These are phyloP conservation scores for Sistotremastrum suecicum DNA, from an alignment of 768 basidiomycete species.

Conservation along the genomic window DNA sequence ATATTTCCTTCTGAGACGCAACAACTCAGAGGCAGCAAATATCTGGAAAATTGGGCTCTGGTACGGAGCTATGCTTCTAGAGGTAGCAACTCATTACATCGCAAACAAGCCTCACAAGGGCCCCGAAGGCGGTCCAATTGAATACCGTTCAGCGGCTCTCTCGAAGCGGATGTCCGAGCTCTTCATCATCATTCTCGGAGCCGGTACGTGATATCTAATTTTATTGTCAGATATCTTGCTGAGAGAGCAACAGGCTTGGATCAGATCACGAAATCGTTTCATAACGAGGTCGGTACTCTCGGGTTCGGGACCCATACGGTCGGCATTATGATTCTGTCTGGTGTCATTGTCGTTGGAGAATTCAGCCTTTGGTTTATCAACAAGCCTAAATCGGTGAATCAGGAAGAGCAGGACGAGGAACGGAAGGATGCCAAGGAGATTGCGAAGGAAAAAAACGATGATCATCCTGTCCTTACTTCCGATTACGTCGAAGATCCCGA, in stretches of 20 bases:
- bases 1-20: neutral
- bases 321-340: neutral
- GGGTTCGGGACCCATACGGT: neutral
- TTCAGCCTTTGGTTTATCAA: neutral
- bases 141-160: neutral
- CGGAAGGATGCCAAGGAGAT: neutral
- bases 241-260: too few relatives aligned
- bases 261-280: neutral
- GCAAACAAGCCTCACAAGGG: neutral
- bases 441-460: too few relatives aligned
- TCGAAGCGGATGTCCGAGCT: neutral
- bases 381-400: neutral
- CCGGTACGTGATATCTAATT: too few relatives aligned
- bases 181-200: slow-evolving; percentile 1
- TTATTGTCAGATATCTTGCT: too few relatives aligned
- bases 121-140: neutral
- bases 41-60: neutral
- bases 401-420: neutral
- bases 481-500: too few relatives aligned
- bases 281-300: neutral
- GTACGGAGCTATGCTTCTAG: neutral
- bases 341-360: neutral
- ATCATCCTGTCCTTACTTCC: too few relatives aligned
- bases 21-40: neutral
- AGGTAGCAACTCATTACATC: neutral